Base-by-base conservation (phyloP, 2,329 filamentous ascomycete genomes). In the Phialocephala sp. region DNA sequence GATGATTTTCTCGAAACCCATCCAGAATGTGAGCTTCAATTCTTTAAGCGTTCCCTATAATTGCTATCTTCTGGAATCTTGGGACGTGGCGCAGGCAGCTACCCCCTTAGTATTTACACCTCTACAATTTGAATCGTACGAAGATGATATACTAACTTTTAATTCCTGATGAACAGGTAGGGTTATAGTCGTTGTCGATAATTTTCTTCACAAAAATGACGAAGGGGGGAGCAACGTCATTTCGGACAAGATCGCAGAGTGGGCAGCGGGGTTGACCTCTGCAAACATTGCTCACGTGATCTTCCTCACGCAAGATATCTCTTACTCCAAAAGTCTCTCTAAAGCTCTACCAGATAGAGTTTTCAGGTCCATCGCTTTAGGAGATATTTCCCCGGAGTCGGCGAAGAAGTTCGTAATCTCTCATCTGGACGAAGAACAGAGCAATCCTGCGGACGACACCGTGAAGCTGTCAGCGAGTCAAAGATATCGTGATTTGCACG, bases 241-340 rank as follows among this genome's bases (percentile, higher is more conserved):
- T 22, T 91, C 86, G 67, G 90, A 94, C 69, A 93, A 92, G 75
- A 83, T 94, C 58, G 89, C 93, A 0, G 93, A 97, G 74, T 98
- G 94, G 92, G 93, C 94, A 1, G 93, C 95, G 4, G 84, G 88
- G 1, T 81, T 97, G 35, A 94, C 95, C 0, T 92, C 92, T 55
- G 89, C 90, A 60, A 97, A 97, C 70, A 85, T 97, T 52, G 94
- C 94, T 0, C 95, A 98, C 77, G 93, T 98, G 64, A 89, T 99
- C 64, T 97, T 98, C 82, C 82, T 99, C 43, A 97, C 94, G 0
- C 93, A 91, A 64, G 94, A 98, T 69, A 87, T 93, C 0, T 92
- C 93, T 0, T 97, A 93, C 78, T 90, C 91, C 59, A 98, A 98
- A 77, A 90, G 92, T 0, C 82, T 98, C 1, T 89, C 91, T 66